Evolutionary conservation across 2,329 filamentous ascomycete species (phyloP), one percentile per base, ranked within the genome.

Genomic region (Aureobasidium sp.): DNA sequence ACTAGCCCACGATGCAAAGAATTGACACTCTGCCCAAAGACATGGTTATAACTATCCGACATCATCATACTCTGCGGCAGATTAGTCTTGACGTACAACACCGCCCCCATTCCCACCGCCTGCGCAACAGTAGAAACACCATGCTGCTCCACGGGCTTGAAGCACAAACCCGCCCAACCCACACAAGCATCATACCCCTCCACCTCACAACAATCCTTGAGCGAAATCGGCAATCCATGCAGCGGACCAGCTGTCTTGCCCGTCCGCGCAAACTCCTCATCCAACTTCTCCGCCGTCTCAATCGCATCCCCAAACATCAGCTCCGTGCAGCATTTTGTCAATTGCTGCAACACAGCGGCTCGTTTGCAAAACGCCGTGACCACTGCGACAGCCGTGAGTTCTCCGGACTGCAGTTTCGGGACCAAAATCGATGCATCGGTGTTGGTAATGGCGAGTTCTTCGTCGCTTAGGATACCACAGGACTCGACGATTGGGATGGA

Each of bases 11-110:
- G 73, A 66, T 84, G 83, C 67, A 75, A 76, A 0, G 81, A 81
- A 64, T 84, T 84, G 10, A 78, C 74, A 0, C 81, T 84, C 0
- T 75, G 71, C 2, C 80, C 80, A 60, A 78, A 81, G 21, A 82
- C 64, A 62, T 81, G 81, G 53, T 68, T 78, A 58, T 70, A 74
- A 2, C 78, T 80, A 65, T 82, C 80, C 10, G 81, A 67, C 63
- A 81, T 78, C 79, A 82, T 81, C 49, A 82, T 65, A 11, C 75
- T 78, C 66, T 83, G 81, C 5, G 81, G 81, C 61, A 81, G 69
- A 4, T 79, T 82, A 0, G 79, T 83, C 23, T 80, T 72, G 29
- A 73, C 79, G 65, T 80, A 77, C 65, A 82, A 78, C 1, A 84
- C 74, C 1, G 76, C 76, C 1, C 81, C 81, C 2, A 57, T 19